phyloP scores from a whole-genome alignment of 371 early-diverging fungal species.

The Scutellospora calospora region DNA sequence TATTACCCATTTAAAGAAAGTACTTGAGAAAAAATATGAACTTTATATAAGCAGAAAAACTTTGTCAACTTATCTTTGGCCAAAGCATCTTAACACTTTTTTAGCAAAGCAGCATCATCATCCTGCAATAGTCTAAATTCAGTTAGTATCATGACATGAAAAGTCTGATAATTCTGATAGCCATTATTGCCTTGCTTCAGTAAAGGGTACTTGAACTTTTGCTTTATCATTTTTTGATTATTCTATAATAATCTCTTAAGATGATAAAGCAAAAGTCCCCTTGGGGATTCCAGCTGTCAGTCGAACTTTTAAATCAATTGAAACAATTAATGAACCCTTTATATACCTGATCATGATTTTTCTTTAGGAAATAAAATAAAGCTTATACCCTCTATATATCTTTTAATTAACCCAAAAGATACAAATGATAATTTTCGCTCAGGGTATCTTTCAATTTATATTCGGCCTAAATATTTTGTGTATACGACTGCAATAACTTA shows the following conservation, averaged over 20 bases:
- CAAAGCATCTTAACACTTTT: too few relatives aligned
- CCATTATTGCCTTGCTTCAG: neutral
- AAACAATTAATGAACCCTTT: neutral
- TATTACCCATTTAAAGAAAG: too few relatives aligned
- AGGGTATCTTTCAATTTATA: neutral
- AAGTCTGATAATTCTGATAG: neutral
- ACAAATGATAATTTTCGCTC: neutral
- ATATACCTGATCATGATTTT: neutral
- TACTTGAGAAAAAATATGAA: too few relatives aligned
- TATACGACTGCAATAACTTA: neutral
- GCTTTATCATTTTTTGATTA: neutral
- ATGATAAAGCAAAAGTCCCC: neutral
- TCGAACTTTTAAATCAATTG: neutral
- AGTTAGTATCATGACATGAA: neutral
- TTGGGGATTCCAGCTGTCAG: neutral
- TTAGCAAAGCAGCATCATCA: too few relatives aligned
- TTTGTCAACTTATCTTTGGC: too few relatives aligned
- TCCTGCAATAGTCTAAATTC: neutral
- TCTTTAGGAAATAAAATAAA: neutral
- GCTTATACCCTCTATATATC: neutral
- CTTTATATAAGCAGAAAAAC: too few relatives aligned
- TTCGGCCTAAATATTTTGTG: neutral
- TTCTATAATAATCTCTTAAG: neutral
- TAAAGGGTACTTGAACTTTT: neutral
- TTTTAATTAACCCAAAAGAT: neutral